These are phyloP conservation scores for Trichoderma sp. DNA, from an alignment of 2,329 filamentous ascomycete species.

Conservation along the genomic window DNA sequence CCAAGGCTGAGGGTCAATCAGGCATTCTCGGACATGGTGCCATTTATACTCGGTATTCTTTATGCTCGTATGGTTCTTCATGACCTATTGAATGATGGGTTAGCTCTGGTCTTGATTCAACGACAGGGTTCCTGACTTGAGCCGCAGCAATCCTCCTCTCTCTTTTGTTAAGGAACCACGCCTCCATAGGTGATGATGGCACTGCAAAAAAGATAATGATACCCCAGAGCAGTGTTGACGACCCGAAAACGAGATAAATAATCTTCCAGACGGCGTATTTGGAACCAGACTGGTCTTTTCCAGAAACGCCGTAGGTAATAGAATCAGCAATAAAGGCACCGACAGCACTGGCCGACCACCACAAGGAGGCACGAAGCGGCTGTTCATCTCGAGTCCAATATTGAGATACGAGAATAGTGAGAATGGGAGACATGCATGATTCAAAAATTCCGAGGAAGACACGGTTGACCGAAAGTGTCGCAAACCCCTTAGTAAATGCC, in stretches of 20 bases:
- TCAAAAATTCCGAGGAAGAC: not conserved
- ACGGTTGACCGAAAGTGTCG: not conserved
- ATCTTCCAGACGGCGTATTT: not conserved
- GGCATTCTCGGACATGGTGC: not conserved
- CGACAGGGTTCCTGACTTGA: not conserved
- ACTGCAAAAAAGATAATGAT: not conserved
- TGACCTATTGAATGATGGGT: not conserved
- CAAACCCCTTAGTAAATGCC: not conserved
- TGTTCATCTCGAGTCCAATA: not conserved
- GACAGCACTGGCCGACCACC: not conserved
- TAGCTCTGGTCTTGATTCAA: not conserved
- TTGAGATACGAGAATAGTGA: not conserved
- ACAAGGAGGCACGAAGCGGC: not conserved
- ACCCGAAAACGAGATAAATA: not conserved
- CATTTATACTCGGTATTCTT: not conserved
- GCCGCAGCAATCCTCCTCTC: not conserved
- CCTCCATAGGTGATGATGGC: not conserved
- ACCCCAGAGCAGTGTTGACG: not conserved
- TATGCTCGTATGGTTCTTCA: not conserved
- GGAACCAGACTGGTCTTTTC: not conserved
- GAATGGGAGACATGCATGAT: not conserved
- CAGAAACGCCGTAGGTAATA: not conserved
- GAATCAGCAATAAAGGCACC: not conserved
- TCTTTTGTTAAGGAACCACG: not conserved
- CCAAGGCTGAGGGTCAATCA: not conserved